phyloP scores from a whole-genome alignment of 345 rosid species.

The Populus tremula region DNA sequence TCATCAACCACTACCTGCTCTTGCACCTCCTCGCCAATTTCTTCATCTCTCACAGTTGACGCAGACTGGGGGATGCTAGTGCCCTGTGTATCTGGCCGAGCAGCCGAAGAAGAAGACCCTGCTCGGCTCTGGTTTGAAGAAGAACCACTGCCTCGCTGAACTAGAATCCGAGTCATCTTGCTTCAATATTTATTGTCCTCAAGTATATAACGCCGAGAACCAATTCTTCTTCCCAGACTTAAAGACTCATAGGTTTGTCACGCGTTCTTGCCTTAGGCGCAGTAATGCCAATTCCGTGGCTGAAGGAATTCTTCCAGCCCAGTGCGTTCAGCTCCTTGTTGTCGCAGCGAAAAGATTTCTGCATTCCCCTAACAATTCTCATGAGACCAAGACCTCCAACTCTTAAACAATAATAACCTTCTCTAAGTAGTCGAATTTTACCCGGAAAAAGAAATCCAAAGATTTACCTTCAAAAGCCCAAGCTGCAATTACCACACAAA shows the following conservation, averaged over 20 bases:
- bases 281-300: slow-evolving; percentile 72
- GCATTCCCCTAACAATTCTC: slow-evolving; percentile 99
- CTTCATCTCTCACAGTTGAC: slow-evolving; percentile 60
- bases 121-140: slow-evolving; percentile 76
- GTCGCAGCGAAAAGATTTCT: slow-evolving; percentile 60
- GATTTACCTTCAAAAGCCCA: slow-evolving; percentile 42
- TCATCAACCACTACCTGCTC: slow-evolving; percentile 56
- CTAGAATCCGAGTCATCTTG: slow-evolving; percentile 84
- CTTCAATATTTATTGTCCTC: slow-evolving; percentile 13
- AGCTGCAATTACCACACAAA: slow-evolving; percentile 53
- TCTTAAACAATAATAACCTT: slow-evolving; percentile 61
- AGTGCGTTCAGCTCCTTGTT: slow-evolving; percentile 53
- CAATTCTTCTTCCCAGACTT: slow-evolving; percentile 27
- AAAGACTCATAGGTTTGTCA: slow-evolving; percentile 57
- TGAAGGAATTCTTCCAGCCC: slow-evolving; percentile 84
- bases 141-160: slow-evolving; percentile 84
- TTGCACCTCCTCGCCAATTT: slow-evolving; percentile 47
- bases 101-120: slow-evolving; percentile 58
- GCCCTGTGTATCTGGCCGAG: slow-evolving; percentile 50
- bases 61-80: slow-evolving; percentile 36
- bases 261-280: slow-evolving; percentile 87
- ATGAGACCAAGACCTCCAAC: slow-evolving; percentile 76
- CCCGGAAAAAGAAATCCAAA: slow-evolving; percentile 36
- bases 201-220: slow-evolving; percentile 9
- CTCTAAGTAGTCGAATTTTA: slow-evolving; percentile 48